These are phyloP conservation scores for Decorospora gaudefroyi DNA, from an alignment of 2,329 filamentous ascomycete species.

Conservation along the genomic window DNA sequence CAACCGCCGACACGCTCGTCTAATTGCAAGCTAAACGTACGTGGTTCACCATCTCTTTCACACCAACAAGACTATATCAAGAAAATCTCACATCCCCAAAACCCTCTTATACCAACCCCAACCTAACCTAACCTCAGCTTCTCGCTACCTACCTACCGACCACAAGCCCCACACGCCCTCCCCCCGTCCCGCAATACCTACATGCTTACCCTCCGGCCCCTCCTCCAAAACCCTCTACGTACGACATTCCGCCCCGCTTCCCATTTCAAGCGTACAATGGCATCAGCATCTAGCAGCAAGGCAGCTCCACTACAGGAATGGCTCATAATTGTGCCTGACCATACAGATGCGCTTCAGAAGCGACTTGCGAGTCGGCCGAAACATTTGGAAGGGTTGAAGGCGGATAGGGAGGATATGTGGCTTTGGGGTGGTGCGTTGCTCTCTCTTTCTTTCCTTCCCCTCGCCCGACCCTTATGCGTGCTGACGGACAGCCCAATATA, in stretches of 20 bases:
- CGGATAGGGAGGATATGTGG: slow-evolving; percentile 40
- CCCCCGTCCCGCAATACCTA: slow-evolving; percentile 1
- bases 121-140: no score
- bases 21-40: not conserved
- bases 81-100: not conserved
- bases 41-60: not conserved
- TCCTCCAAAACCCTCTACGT: not conserved
- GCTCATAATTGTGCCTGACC: slow-evolving; percentile 57
- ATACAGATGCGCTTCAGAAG: slow-evolving; percentile 48
- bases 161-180: slow-evolving; percentile 2
- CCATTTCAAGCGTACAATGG: slow-evolving; percentile 26
- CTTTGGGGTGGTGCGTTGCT: slow-evolving; percentile 42
- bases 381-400: slow-evolving; percentile 39
- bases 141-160: not conserved
- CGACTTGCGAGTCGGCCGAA: slow-evolving; percentile 50
- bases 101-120: not conserved
- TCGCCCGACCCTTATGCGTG: not conserved
- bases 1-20: not conserved
- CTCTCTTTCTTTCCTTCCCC: not conserved
- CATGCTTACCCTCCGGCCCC: slow-evolving; percentile 15
- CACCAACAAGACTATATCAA: not conserved
- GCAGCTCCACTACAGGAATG: slow-evolving; percentile 50
- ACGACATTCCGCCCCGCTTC: not conserved
- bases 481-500: slow-evolving; percentile 2
- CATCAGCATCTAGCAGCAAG: slow-evolving; percentile 8